These are phyloP conservation scores for Trypanosoma grayi DNA, from an alignment of 208 protist species.

Conservation along the genomic window DNA sequence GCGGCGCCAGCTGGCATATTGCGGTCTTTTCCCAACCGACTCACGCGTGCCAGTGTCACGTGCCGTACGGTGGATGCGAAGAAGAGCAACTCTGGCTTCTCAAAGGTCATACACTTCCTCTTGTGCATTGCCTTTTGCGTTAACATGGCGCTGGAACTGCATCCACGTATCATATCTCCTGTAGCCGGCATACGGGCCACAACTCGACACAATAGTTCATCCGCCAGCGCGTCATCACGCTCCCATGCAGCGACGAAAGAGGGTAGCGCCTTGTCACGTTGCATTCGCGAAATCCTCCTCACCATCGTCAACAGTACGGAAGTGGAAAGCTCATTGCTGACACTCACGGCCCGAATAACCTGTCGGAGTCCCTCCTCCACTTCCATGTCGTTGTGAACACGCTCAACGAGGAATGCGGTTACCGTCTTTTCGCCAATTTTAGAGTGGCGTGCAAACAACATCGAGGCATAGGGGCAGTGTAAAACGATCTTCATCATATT, in stretches of 20 bases:
- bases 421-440: not conserved
- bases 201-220: conserved; percentile 13
- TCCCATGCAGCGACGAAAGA: not conserved
- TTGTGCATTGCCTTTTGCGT: conserved; percentile 26
- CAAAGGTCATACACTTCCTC: not conserved
- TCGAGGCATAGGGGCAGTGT: conserved; percentile 17
- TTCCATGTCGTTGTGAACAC: conserved; percentile 3
- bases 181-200: conserved; percentile 1
- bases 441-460: conserved; percentile 3
- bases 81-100: conserved; percentile 22
- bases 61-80: conserved; percentile 17
- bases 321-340: not conserved
- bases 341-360: conserved; percentile 13
- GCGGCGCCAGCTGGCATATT: not conserved
- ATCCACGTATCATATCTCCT: not conserved
- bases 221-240: conserved; percentile 1
- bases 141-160: not conserved
- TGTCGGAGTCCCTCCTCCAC: not conserved
- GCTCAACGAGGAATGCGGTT: conserved; percentile 2
- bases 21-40: not conserved
- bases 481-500: conserved; percentile 18
- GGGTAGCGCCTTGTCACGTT: not conserved
- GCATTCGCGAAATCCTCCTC: not conserved
- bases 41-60: not conserved
- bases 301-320: conserved; percentile 12